A percentile compares a stretch with the other conserved stretches of the same genome.
Conservation (phyloP, 2,329 filamentous ascomycete species). For the Chrysoporthe austroafricana region DNA sequence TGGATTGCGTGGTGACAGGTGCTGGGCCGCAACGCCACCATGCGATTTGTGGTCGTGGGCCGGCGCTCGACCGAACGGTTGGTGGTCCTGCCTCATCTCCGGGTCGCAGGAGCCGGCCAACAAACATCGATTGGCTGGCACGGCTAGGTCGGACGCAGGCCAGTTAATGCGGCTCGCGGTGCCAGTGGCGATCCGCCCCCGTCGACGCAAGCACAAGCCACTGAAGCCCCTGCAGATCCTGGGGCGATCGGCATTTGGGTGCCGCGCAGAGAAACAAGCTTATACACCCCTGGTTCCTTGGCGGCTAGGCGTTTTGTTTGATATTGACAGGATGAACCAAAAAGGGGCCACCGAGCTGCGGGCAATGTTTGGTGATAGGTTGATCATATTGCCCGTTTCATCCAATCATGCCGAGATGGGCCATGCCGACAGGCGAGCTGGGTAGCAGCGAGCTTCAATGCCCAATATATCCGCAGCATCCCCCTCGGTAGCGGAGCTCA, state of each 20-base stretch:
- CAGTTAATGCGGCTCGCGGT: constrained; percentile 9
- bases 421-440: background rate
- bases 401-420: background rate
- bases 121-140: constrained; percentile 3
- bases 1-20: constrained; percentile 5
- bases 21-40: background rate
- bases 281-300: constrained; percentile 3
- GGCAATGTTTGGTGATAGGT: background rate
- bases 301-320: constrained; percentile 10
- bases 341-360: background rate
- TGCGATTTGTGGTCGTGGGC: background rate
- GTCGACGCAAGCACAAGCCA: background rate
- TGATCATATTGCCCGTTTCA: background rate
- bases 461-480: background rate
- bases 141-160: background rate
- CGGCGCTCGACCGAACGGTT: constrained; percentile 1
- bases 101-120: constrained; percentile 2
- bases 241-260: constrained; percentile 1
- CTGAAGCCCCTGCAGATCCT: constrained; percentile 15
- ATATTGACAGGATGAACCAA: constrained; percentile 1
- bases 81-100: constrained; percentile 9
- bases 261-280: constrained; percentile 6
- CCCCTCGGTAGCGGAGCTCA: background rate
- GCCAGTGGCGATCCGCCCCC: constrained; percentile 1
- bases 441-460: background rate